These are phyloP conservation scores for Calocera viscosa DNA, from an alignment of 768 basidiomycete species.

Conservation along the genomic window DNA sequence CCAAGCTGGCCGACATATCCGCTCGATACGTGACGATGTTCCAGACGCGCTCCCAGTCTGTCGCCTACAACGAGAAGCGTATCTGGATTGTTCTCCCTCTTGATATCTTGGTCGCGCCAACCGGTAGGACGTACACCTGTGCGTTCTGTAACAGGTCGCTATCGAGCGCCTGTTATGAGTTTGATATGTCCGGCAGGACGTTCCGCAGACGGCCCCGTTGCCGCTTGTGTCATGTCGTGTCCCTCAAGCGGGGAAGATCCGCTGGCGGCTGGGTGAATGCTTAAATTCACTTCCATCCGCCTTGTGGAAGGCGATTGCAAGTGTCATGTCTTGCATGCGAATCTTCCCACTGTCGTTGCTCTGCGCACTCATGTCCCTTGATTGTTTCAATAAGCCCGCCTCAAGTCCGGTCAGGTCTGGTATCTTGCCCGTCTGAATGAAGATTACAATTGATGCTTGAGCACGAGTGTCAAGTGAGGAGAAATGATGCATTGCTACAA, in stretches of 20 bases:
- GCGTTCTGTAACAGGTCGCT: not conserved
- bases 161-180: not conserved
- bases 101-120: not conserved
- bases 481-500: not conserved
- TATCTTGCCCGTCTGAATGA: not conserved
- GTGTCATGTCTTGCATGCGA: not conserved
- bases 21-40: constrained; percentile 1
- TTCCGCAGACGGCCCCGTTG: not conserved
- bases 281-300: not conserved
- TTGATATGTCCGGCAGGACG: not conserved
- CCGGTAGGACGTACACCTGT: not conserved
- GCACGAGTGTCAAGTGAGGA: not conserved
- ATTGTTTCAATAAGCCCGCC: no score
- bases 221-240: constrained; percentile 4
- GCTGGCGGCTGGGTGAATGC: not conserved
- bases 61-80: not conserved
- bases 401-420: no score
- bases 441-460: not conserved
- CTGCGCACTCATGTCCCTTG: no score
- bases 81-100: constrained; percentile 2
- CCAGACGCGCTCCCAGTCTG: not conserved
- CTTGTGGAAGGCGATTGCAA: not conserved
- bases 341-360: not conserved
- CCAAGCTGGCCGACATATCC: not conserved
- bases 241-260: not conserved